A percentile compares a stretch with the other conserved stretches of the same genome.
Conservation (phyloP, 2,329 filamentous ascomycete genomes). For the Colletotrichum sp. region DNA sequence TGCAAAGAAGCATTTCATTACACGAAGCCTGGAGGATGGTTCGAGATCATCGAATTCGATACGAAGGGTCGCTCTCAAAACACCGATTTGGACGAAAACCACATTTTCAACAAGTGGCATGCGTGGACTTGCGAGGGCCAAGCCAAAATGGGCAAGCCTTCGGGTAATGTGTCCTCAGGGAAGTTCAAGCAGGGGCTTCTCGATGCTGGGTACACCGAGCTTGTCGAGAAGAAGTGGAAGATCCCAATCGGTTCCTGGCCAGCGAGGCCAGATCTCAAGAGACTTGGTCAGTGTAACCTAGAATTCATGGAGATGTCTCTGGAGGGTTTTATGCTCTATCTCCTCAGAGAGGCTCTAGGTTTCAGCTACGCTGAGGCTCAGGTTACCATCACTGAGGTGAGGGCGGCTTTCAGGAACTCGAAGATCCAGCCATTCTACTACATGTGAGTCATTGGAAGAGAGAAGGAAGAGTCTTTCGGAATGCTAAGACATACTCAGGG, state of each 20-base stretch:
- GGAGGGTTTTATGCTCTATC: slow-evolving; percentile 31
- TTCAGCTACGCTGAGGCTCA: slow-evolving; percentile 28
- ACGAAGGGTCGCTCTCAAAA: slow-evolving; percentile 11
- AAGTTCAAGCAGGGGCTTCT: slow-evolving; percentile 23
- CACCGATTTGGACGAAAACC: neutral
- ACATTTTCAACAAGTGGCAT: slow-evolving; percentile 26
- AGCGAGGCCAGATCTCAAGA: slow-evolving; percentile 1
- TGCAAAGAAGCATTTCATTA: slow-evolving; percentile 55
- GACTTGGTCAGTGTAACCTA: slow-evolving; percentile 24
- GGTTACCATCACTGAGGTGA: slow-evolving; percentile 26
- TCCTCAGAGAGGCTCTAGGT: slow-evolving; percentile 31
- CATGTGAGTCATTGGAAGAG: neutral
- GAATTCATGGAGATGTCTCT: slow-evolving; percentile 26
- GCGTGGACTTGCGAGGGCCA: slow-evolving; percentile 29
- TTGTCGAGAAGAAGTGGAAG: slow-evolving; percentile 19
- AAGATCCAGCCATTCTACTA: neutral
- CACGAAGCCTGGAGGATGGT: slow-evolving; percentile 44
- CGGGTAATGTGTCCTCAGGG: slow-evolving; percentile 25
- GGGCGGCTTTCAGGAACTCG: neutral
- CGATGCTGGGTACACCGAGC: slow-evolving; percentile 26
- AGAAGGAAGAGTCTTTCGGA: too few species aligned
- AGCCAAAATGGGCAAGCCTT: slow-evolving; percentile 32
- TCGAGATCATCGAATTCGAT: slow-evolving; percentile 33
- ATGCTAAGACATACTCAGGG: neutral
- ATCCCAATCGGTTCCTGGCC: slow-evolving; percentile 21